Evolutionary conservation across 2,329 filamentous ascomycete genomes (phyloP), one percentile per base, ranked within the genome.

Genomic region (Zymoseptoria passerinii): DNA sequence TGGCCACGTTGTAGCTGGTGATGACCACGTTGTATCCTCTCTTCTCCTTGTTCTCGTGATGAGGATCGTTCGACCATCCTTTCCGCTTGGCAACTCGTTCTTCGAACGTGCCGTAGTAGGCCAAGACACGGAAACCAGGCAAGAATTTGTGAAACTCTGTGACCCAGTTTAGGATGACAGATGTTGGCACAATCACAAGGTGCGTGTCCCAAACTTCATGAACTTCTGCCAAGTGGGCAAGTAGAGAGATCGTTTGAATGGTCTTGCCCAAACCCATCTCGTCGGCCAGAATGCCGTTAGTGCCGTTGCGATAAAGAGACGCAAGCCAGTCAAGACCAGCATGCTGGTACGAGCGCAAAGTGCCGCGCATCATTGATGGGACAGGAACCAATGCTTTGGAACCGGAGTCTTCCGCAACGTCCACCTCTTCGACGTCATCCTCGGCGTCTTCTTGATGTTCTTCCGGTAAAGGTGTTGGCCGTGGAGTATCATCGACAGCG

Each of bases 101-200:
- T 65, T 96, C 91, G 67, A 92, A 88, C 49, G 87, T 90, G 50
- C 95, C 94, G 71, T 97, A 99, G 76, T 99, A 99, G 0, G 92
- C 94, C 59, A 99, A 80, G 57, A 99, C 95, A 72, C 96, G 97
- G 80, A 99, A 99, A 0, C 94, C 92, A 2, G 95, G 94, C 58
- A 92, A 90, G 84, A 92, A 99, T 72, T 99, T 99, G 71, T 97
- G 97, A 81, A 99, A 99, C 74, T 99, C 94, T 88, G 97, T 97
- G 73, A 99, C 95, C 94, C 94, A 99, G 71, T 99, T 99, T 64
- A 99, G 83, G 81, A 99, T 96, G 53, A 99, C 95, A 74, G 92
- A 97, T 1, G 94, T 99, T 1, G 94, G 94, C 1, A 99, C 94
- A 61, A 99, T 88, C 53, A 99, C 90, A 23, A 99, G 78, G 77